A percentile compares a stretch with the other conserved stretches of the same genome.
These are phyloP conservation scores for Solanum chiquidenum DNA, from an alignment of 257 asterid species.

Conservation along the genomic window DNA sequence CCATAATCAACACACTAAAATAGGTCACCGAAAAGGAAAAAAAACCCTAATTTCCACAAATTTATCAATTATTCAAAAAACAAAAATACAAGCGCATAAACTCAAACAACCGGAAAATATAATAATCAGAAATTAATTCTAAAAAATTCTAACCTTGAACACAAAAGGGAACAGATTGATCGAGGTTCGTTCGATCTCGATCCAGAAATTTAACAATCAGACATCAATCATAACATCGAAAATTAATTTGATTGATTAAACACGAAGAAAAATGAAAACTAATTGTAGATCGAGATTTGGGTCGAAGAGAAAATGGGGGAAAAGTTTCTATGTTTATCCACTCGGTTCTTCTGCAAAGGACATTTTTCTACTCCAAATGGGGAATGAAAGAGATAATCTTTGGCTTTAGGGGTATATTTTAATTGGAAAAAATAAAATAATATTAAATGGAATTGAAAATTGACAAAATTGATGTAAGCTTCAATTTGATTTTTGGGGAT, in stretches of 20 bases:
- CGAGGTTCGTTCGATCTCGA: neutral
- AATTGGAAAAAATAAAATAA: neutral
- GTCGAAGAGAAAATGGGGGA: neutral
- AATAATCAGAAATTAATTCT: neutral
- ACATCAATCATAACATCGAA: neutral
- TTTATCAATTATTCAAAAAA: neutral
- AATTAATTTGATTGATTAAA: neutral
- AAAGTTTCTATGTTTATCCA: neutral
- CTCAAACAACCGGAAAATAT: neutral
- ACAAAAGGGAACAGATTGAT: neutral
- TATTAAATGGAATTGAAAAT: neutral
- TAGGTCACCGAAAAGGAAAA: neutral
- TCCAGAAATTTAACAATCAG: neutral
- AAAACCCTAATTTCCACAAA: neutral
- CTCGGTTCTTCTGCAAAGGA: neutral
- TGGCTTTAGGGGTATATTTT: neutral
- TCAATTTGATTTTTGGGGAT: neutral
- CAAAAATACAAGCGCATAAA: neutral
- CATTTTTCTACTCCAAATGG: neutral
- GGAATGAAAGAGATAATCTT: neutral
- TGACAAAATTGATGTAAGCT: neutral
- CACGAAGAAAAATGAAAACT: neutral
- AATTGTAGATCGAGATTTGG: neutral
- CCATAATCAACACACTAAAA: neutral
- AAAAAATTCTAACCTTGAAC: neutral